Base-by-base conservation (phyloP, 108 stramenopile species). In the Seminavis robusta region DNA sequence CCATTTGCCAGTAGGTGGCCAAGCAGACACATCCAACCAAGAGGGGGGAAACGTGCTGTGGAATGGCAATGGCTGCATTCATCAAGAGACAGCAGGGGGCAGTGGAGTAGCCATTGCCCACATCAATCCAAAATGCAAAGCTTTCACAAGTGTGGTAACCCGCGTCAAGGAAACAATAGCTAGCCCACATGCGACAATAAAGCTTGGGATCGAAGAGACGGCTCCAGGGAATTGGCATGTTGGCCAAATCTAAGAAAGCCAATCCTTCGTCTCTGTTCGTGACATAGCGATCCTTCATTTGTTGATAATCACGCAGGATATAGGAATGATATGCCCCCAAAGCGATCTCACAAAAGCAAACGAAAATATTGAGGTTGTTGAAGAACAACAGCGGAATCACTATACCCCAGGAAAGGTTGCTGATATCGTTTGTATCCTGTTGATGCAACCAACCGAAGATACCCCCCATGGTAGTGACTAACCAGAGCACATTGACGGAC, bases 41-140 rank as follows among this genome's bases (percentile, higher is more conserved):
- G 25, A 67, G 48, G 47, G 56, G 4, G 38, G 56, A n/a, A 25
- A 32, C 33, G 3, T 39, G 28, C 38, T 57, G 47, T 7, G 78
- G 73, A 60, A 57, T 61, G 0, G 79, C 51, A 17, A 87, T 85
- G 15, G 84, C 89, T 23, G 52, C 42, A 67, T 85, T 87, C 79
- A 84, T 69, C 40, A 85, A 57, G 30, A 86, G 25, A 33, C 80
- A 81, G 13, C 86, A 83, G 24, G 71, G 71, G 24, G 87, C 80
- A 20, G 89, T 91, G 4, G 83, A 74, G 70, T 74, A 69, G 1
- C 89, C 89, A 61, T 91, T 91, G 24, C 89, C 89, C 51, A 87
- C 74, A 61, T 91, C 89, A 37, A 91, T 85, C 56, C 87, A 91
- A 50, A 91, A 91, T 45, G 86, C 89, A 62, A 88, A 91, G 10